Base-by-base conservation (phyloP, 2,329 filamentous ascomycete species). In the Arthrobotrys conoides region DNA sequence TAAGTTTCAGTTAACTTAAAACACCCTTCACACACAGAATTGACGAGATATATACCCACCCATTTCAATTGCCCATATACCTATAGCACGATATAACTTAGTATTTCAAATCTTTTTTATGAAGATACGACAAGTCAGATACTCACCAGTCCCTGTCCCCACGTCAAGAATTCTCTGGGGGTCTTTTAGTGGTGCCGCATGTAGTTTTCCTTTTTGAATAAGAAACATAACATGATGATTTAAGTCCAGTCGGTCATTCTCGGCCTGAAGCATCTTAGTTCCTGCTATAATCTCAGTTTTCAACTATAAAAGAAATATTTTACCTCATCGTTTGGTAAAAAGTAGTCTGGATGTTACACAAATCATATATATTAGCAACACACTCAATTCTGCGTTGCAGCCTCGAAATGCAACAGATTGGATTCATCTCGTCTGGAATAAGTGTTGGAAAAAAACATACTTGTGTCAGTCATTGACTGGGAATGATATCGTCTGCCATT, bases 101-200 rank as follows among this genome's bases (percentile, higher is more conserved):
- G 82, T 81, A 12, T 49, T 14, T n/a, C n/a, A n/a, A n/a, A n/a
- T n/a, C n/a, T n/a, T n/a, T n/a, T 33, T 14, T 6, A 30, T 30
- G 27, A 30, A 30, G 6, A 18, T 4, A 10, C 22, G 24, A 10
- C 6, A 18, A 18, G 44, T 30, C 14, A 27, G 8, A 20, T 27
- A 10, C 46, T 12, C 20, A 48, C 86, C 86, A 36, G 86, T 86
- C 5, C 87, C 87, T 3, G 87, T 88, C 27, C 87, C 87, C 16
- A 88, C 81, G 75, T 88, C 87, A 41, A 88, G 83, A 72, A 88
- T 87, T 80, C 86, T 87, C 59, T 88, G 87, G 1, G 86, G 86
- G 22, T 83, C 82, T 24, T 84, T 81, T 18, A 88, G 80, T 5
- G 86, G 86, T 30, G 86, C 84, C 66, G 84, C 84, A 69, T 86